Percentiles rank a stretch among this genome's conserved stretches.
Conservation (phyloP, 768 basidiomycete species). For the Lactarius sanguifluus region DNA sequence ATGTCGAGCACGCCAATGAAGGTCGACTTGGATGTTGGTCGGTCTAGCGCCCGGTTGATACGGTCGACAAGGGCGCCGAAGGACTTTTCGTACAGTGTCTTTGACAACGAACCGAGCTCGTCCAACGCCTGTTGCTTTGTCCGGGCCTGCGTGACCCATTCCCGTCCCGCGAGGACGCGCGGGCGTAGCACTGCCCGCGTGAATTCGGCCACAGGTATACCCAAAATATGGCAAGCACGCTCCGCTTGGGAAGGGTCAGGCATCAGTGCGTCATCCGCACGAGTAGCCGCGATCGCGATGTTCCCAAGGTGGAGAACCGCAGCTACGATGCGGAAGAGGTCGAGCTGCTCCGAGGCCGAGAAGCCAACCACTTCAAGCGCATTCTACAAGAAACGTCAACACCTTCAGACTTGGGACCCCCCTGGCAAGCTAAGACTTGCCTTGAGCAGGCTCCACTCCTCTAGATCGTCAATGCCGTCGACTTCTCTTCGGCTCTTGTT, state of each 20-base stretch:
- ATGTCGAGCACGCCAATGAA: slow-evolving; percentile 99
- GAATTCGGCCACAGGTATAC: slow-evolving; percentile 84
- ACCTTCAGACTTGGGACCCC: slow-evolving; percentile 12
- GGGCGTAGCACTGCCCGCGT: slow-evolving; percentile 86
- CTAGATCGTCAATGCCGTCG: slow-evolving; percentile 91
- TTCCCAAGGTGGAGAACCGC: slow-evolving; percentile 96
- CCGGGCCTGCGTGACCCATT: slow-evolving; percentile 94
- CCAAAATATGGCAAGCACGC: slow-evolving; percentile 87
- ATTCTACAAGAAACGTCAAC: slow-evolving; percentile 42
- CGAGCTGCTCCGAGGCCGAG: slow-evolving; percentile 75
- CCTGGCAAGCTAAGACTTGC: slow-evolving; percentile 42
- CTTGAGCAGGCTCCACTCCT: slow-evolving; percentile 82
- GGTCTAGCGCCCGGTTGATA: slow-evolving; percentile 91
- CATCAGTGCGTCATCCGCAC: slow-evolving; percentile 78
- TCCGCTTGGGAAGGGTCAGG: slow-evolving; percentile 82
- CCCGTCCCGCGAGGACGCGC: slow-evolving; percentile 88
- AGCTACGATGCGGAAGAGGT: slow-evolving; percentile 92
- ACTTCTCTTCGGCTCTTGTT: slow-evolving; percentile 87
- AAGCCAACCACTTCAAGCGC: slow-evolving; percentile 93
- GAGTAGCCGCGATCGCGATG: slow-evolving; percentile 74
- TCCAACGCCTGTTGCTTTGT: slow-evolving; percentile 90
- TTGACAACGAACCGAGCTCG: slow-evolving; percentile 87
- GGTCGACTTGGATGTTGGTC: slow-evolving; percentile 86
- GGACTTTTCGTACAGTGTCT: slow-evolving; percentile 95
- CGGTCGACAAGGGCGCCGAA: slow-evolving; percentile 93